Percentiles rank a stretch among this genome's conserved stretches.
Evolutionary conservation across 495 filamentous ascomycete species (phyloP).

Genomic region (Xylaria acuta): DNA sequence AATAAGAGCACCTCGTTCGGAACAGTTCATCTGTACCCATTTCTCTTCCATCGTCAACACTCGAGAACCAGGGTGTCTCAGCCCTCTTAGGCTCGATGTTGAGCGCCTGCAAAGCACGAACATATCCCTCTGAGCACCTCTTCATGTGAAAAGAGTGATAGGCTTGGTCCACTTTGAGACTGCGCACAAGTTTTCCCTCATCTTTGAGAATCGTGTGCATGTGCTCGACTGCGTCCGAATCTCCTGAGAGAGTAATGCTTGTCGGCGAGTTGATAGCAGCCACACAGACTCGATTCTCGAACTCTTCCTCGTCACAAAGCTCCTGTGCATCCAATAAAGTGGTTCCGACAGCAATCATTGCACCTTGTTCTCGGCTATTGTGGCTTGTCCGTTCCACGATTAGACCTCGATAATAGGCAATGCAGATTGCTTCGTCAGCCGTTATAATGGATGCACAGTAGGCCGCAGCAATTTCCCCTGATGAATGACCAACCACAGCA

Average conservation of each 20-base stretch:
- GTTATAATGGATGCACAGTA: slow-evolving; percentile 46
- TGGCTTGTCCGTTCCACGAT: slow-evolving; percentile 28
- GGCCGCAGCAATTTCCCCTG: slow-evolving; percentile 64
- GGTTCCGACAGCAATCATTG: slow-evolving; percentile 60
- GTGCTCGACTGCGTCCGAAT: background rate
- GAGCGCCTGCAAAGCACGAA: background rate
- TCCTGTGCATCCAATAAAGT: slow-evolving; percentile 2
- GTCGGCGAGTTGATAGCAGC: background rate
- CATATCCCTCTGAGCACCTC: background rate
- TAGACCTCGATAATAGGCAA: slow-evolving; percentile 61
- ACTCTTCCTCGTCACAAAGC: background rate
- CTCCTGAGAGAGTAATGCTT: background rate
- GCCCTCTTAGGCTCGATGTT: background rate
- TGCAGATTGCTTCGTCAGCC: slow-evolving; percentile 48
- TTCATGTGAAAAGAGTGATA: background rate
- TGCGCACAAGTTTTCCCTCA: background rate
- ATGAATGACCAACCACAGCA: slow-evolving; percentile 65
- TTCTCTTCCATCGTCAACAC: background rate
- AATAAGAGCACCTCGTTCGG: background rate
- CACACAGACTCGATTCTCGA: background rate
- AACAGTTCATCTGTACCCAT: background rate
- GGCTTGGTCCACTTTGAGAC: background rate
- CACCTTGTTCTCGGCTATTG: slow-evolving; percentile 38
- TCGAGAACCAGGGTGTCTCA: background rate
- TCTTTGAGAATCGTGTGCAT: background rate